Percentiles rank a stretch among this genome's conserved stretches.
Evolutionary conservation across 1,139 yeast species (phyloP).

Genomic region (Zygotorulaspora mrakii): DNA sequence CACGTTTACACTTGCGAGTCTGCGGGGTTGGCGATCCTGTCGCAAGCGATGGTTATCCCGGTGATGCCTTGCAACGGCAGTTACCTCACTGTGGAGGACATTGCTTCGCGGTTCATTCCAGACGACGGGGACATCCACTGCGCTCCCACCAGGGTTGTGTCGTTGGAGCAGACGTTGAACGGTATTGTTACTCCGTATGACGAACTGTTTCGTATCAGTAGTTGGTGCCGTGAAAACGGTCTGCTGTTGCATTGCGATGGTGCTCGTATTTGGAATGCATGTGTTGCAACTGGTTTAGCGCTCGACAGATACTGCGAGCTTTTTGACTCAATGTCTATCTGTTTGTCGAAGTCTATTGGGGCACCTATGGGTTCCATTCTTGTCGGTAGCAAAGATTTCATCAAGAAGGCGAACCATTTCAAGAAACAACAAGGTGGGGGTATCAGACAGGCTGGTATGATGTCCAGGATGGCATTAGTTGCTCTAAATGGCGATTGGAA

Average conservation of each 20-base stretch:
- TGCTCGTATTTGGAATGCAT: constrained; percentile 93
- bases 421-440: constrained; percentile 96
- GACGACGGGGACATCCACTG: constrained; percentile 83
- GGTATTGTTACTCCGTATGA: constrained; percentile 81
- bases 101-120: constrained; percentile 58
- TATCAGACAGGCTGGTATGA: constrained; percentile 81
- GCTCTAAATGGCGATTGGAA: constrained; percentile 76
- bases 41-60: constrained; percentile 90
- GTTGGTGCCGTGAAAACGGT: constrained; percentile 62
- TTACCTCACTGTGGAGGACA: constrained; percentile 76
- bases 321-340: constrained; percentile 85
- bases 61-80: constrained; percentile 70
- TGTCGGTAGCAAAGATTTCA: constrained; percentile 62
- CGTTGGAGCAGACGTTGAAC: constrained; percentile 83
- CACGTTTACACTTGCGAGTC: constrained; percentile 86
- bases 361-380: constrained; percentile 93
- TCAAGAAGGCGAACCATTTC: constrained; percentile 77
- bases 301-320: constrained; percentile 68
- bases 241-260: constrained; percentile 84
- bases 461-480: constrained; percentile 74
- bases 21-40: constrained; percentile 82
- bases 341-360: constrained; percentile 86
- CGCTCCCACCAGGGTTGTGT: constrained; percentile 83
- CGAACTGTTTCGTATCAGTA: constrained; percentile 68
- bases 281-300: constrained; percentile 67